These are phyloP conservation scores for Panaeolus papilionaceus DNA, from an alignment of 768 basidiomycete species.

Conservation along the genomic window DNA sequence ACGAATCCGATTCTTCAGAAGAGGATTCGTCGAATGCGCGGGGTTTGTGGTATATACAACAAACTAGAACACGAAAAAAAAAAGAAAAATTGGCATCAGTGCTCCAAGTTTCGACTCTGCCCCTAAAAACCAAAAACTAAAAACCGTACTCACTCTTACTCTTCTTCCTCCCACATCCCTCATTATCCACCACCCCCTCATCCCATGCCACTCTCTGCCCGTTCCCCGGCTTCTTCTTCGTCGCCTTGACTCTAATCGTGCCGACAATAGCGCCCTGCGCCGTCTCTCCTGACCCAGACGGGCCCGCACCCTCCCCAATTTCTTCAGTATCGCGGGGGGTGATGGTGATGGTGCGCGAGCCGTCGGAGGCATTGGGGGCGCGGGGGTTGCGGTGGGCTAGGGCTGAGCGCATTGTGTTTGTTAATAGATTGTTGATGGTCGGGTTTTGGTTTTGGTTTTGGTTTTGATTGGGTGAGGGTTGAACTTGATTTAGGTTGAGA, in stretches of 20 bases:
- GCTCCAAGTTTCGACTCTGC: too few species aligned
- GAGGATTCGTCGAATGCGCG: slow-evolving; percentile 84
- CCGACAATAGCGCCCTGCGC: slow-evolving; percentile 42
- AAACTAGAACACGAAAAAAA: slow-evolving; percentile 60
- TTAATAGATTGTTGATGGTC: neutral
- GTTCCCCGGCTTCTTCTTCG: slow-evolving; percentile 38
- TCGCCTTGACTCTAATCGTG: slow-evolving; percentile 66
- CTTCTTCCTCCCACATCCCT: slow-evolving; percentile 86
- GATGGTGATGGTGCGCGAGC: slow-evolving; percentile 61
- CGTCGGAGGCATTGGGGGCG: slow-evolving; percentile 39
- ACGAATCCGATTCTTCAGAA: slow-evolving; percentile 43
- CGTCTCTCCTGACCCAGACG: slow-evolving; percentile 19
- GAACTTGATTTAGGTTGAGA: too few species aligned
- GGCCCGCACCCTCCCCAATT: slow-evolving; percentile 29
- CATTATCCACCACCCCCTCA: slow-evolving; percentile 90
- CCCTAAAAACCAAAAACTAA: neutral
- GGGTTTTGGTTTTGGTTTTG: too few species aligned
- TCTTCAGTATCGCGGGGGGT: slow-evolving; percentile 36
- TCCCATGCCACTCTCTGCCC: slow-evolving; percentile 79
- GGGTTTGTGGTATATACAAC: slow-evolving; percentile 93
- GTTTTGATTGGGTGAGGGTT: neutral
- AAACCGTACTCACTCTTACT: slow-evolving; percentile 79
- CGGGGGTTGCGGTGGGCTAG: neutral
- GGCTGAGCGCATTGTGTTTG: slow-evolving; percentile 1
- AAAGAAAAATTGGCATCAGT: neutral